Evolutionary conservation across 2,329 filamentous ascomycete species (phyloP).

Genomic region (Epichloe amarillans): DNA sequence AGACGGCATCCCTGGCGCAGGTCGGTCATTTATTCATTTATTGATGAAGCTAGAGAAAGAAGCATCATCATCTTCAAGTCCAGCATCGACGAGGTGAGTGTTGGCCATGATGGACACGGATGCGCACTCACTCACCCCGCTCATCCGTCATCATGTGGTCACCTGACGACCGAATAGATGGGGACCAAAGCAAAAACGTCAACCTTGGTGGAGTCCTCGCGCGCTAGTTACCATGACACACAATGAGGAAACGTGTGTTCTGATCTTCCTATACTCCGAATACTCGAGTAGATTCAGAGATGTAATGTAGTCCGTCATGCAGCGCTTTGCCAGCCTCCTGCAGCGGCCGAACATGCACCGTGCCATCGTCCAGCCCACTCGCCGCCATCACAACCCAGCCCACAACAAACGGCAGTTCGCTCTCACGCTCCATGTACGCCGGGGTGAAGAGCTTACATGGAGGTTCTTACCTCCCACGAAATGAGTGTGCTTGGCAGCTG

Average conservation of each 20-base stretch:
- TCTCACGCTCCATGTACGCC: constrained; percentile 24
- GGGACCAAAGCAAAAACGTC: too few species aligned
- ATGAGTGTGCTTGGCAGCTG: constrained; percentile 10
- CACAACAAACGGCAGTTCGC: constrained; percentile 26
- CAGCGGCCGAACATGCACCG: neutral
- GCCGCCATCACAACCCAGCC: constrained; percentile 24
- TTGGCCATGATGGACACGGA: neutral
- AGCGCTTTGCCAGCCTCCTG: neutral
- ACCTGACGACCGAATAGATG: too few species aligned
- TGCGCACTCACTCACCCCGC: neutral
- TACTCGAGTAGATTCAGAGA: too few species aligned
- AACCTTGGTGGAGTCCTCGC: too few species aligned
- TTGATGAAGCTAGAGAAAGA: too few species aligned
- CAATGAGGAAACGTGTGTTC: too few species aligned
- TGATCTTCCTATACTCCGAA: too few species aligned
- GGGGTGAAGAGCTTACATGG: constrained; percentile 21
- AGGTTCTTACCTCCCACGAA: constrained; percentile 13
- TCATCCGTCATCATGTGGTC: neutral
- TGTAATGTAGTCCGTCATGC: neutral
- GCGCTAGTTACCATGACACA: too few species aligned
- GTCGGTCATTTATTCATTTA: too few species aligned
- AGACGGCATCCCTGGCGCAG: too few species aligned
- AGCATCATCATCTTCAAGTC: too few species aligned
- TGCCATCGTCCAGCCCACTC: neutral
- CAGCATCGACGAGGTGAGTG: neutral